Percentiles rank a stretch among this genome's conserved stretches.
Evolutionary conservation across 495 filamentous ascomycete genomes (phyloP).

Genomic region (Collariella sp.): DNA sequence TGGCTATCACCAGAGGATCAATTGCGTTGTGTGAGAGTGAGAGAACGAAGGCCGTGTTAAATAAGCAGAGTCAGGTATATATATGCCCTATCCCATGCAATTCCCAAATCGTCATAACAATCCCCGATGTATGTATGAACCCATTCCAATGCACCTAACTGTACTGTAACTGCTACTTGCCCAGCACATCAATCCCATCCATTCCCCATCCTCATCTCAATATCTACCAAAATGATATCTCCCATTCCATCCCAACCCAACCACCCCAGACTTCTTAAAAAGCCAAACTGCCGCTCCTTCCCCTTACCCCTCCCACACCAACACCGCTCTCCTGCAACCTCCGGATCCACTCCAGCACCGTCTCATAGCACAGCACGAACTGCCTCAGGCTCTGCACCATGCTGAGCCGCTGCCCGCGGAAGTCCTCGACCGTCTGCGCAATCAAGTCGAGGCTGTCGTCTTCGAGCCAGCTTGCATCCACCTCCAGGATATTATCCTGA

Average conservation of each 20-base stretch:
- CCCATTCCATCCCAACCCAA: neutral
- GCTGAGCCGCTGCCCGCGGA: slow-evolving; percentile 76
- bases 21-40: too few relatives aligned
- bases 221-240: neutral
- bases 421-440: slow-evolving; percentile 78
- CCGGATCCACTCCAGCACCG: slow-evolving; percentile 76
- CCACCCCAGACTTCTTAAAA: neutral
- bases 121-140: neutral
- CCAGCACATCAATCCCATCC: too few relatives aligned
- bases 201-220: neutral
- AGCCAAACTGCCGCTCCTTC: slow-evolving; percentile 24
- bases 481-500: neutral
- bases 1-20: too few relatives aligned
- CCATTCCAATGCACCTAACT: neutral
- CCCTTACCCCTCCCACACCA: slow-evolving; percentile 8
- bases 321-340: slow-evolving; percentile 29
- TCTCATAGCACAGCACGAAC: slow-evolving; percentile 95
- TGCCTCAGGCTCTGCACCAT: slow-evolving; percentile 97
- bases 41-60: too few relatives aligned
- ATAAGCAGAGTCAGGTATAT: too few relatives aligned
- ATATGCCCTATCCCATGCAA: too few relatives aligned
- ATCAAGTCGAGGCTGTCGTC: slow-evolving; percentile 66
- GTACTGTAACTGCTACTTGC: too few relatives aligned
- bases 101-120: too few relatives aligned
- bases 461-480: slow-evolving; percentile 36